Evolutionary conservation across 2,329 filamentous ascomycete genomes (phyloP).

Genomic region (Teratosphaeriaceae sp.): DNA sequence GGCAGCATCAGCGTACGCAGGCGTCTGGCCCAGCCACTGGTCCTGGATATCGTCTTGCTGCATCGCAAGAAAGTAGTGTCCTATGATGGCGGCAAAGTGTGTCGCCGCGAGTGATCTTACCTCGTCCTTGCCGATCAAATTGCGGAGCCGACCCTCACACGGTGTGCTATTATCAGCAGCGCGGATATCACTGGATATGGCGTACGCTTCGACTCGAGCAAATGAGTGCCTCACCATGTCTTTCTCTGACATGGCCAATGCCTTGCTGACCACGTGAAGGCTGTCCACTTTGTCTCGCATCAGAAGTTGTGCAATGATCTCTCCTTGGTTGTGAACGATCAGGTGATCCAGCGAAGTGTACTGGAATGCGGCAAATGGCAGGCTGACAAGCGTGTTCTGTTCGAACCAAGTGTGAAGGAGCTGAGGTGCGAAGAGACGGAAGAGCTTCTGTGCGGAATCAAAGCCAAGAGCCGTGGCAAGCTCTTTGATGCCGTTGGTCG

Average conservation of each 20-base stretch:
- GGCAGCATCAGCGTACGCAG: conserved; percentile 53
- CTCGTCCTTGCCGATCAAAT: conserved; percentile 52
- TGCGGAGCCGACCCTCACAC: conserved; percentile 46
- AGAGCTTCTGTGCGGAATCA: conserved; percentile 61
- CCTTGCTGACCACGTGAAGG: conserved; percentile 52
- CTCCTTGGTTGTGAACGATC: conserved; percentile 63
- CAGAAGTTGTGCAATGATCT: conserved; percentile 71
- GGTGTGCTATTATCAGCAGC: conserved; percentile 38
- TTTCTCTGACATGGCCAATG: conserved; percentile 48
- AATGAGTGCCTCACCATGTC: conserved; percentile 64
- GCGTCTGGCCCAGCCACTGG: conserved; percentile 34
- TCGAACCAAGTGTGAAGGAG: conserved; percentile 88
- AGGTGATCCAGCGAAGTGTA: conserved; percentile 65
- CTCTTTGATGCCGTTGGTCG: conserved; percentile 60
- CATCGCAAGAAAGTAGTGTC: conserved; percentile 67
- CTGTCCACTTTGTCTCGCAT: conserved; percentile 70
- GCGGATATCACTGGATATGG: conserved; percentile 46
- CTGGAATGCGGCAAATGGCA: conserved; percentile 81
- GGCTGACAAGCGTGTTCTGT: conserved; percentile 54
- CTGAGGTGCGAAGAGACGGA: conserved; percentile 79
- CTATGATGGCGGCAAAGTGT: conserved; percentile 71
- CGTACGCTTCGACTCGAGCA: conserved; percentile 68
- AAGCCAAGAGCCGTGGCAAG: conserved; percentile 63
- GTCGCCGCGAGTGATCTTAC: conserved; percentile 59
- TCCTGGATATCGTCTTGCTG: conserved; percentile 68